Conservation (phyloP, 306 rosid genomes). For the Prunus armeniaca region DNA sequence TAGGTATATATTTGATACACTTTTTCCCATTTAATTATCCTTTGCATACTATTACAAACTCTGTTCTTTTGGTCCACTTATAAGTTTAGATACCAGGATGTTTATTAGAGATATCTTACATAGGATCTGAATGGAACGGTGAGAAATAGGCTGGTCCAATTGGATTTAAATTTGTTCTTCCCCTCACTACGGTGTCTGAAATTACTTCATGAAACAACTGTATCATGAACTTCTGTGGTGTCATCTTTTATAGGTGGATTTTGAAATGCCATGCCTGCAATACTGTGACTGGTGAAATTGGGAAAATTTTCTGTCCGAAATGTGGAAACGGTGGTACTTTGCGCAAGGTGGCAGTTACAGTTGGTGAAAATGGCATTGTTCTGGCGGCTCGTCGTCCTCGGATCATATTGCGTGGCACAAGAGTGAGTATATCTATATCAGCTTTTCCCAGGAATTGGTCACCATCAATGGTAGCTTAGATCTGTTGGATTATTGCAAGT, state of each 20-base stretch:
- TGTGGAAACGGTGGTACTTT: constrained; percentile 99
- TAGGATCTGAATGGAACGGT: neutral
- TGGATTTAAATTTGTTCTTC: neutral
- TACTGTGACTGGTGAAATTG: constrained; percentile 75
- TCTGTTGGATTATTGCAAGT: neutral
- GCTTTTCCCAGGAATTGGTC: neutral
- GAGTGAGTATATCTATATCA: constrained; percentile 41
- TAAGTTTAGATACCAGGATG: neutral
- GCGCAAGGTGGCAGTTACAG: constrained; percentile 96
- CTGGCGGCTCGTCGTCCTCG: constrained; percentile 73
- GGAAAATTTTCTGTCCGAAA: constrained; percentile 87
- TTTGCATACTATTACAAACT: neutral
- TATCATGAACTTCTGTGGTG: neutral
- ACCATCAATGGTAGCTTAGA: neutral
- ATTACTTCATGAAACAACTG: constrained; percentile 6
- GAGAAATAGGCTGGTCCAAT: neutral
- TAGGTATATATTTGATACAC: constrained; percentile 43
- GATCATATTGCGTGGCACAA: constrained; percentile 83
- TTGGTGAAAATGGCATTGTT: constrained; percentile 86
- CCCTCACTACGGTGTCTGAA: neutral
- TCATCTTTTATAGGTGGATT: constrained; percentile 70
- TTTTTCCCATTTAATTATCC: neutral
- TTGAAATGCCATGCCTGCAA: constrained; percentile 91
- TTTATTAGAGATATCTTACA: neutral
- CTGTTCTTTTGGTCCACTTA: neutral